These are phyloP conservation scores for Grammothele lineata DNA, from an alignment of 768 basidiomycete species.

Conservation along the genomic window DNA sequence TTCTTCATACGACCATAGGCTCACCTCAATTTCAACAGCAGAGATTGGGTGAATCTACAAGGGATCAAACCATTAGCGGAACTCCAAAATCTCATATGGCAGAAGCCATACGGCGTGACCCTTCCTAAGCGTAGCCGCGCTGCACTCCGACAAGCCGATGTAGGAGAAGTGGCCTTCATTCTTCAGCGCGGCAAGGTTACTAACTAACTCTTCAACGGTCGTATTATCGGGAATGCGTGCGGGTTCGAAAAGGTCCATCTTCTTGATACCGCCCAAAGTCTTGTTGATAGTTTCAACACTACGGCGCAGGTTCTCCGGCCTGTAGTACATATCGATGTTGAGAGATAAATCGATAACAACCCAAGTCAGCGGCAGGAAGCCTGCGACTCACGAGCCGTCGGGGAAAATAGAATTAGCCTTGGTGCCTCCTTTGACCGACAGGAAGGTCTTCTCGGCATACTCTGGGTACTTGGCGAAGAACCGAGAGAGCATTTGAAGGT, in stretches of 20 bases:
- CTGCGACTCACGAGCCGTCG: constrained; percentile 29
- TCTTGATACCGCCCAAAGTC: constrained; percentile 47
- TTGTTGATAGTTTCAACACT: constrained; percentile 44
- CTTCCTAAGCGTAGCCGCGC: constrained; percentile 39
- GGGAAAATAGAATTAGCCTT: constrained; percentile 1
- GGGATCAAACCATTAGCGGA: neutral
- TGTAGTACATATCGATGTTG: neutral
- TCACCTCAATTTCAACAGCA: constrained; percentile 65
- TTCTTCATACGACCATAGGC: constrained; percentile 54
- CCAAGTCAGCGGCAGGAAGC: too few species aligned
- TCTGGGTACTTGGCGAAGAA: constrained; percentile 47
- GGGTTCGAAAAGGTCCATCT: constrained; percentile 55
- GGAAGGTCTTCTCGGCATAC: constrained; percentile 41
- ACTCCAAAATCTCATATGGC: neutral
- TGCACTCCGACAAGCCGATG: constrained; percentile 57
- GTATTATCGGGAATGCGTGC: constrained; percentile 42
- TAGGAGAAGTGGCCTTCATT: constrained; percentile 56
- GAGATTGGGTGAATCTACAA: constrained; percentile 49
- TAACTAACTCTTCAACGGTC: constrained; percentile 43
- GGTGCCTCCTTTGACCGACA: constrained; percentile 44
- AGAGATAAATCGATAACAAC: neutral
- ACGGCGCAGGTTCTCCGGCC: constrained; percentile 39
- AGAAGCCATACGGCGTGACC: constrained; percentile 33
- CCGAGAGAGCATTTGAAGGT: constrained; percentile 43
- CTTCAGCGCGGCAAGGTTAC: constrained; percentile 39